Evolutionary conservation across 768 basidiomycete genomes (phyloP), one percentile per base, ranked within the genome.

Genomic region (Mycena olivaceomarginata): DNA sequence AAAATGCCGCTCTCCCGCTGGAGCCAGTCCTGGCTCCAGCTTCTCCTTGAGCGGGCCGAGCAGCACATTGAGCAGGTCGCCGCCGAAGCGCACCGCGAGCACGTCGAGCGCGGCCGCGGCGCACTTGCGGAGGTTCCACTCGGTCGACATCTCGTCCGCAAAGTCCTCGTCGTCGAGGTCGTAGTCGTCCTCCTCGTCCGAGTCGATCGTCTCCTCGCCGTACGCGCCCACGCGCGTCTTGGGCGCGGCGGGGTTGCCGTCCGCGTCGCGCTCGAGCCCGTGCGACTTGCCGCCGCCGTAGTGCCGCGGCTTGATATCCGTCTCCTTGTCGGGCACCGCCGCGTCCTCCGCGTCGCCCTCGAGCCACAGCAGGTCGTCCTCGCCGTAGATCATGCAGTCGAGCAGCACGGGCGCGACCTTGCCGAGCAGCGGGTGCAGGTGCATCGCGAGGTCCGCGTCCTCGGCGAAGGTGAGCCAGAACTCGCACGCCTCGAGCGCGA

Each of bases 401-500:
- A 99, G 89, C n/a, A 99, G 89, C 20, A 98, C 94, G 0, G 98
- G 98, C 3, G 96, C 97, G 53, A 99, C 96, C 80, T 96, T 96
- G n/a, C 90, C 93, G 11, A 99, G 90, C 75, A 97, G 91, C 2
- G 98, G 98, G 75, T 93, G 94, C 39, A 99, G 89, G 83, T 94
- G 96, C 3, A 93, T 92, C 12, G 93, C 93, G 31, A 99, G 90
- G 66, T 97, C 96, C 51, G 93, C 93, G 80, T 99, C 97, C 84
- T 99, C 98, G 18, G 98, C 98, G 82, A 99, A 99, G 1, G 98
- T 98, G 76, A 99, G 90, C 98, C 98, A 99, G 85, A 99, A 99
- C 89, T 99, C 98, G 90, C 98, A 98, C 31, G 98, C 98, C 87
- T 99, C 98, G 65, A 99, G 90, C 3, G 98, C 97, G 69, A 97